Base-by-base conservation (phyloP, 225 moss, liverwort and hornwort species). In the Anthoceros angustus region DNA sequence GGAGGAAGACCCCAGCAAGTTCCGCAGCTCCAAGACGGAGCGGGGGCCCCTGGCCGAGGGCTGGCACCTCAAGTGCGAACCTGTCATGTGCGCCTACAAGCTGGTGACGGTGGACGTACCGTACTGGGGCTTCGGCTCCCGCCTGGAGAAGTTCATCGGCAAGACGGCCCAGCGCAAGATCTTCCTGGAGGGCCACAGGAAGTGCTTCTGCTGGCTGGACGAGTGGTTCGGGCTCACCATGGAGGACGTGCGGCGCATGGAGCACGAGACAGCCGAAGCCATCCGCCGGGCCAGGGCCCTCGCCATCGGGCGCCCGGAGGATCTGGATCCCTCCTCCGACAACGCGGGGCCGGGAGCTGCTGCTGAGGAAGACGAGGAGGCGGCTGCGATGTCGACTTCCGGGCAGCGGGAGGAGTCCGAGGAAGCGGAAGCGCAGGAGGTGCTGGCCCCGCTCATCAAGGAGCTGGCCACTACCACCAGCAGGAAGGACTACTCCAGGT, bases 111-210 rank as follows among this genome's bases (percentile, higher is more conserved):
- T 90, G 63, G 94, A 94, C 80, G 87, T 76, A 23, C 94, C 94
- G 39, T 94, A 94, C 40, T 94, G 94, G 94, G 94, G 94, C 42
- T 94, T 94, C 67, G 90, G 94, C 64, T 90, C 90, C 79, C 84
- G 90, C 71, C 78, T 90, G 84, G 94, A 94, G 65, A 90, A 94
- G 74, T 79, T 43, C 67, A 10, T 65, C 7, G 70, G 68, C 69
- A 18, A 63, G 74, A 80, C 87, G 87, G 87, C 86, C 32, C 86
- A 94, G 77, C 86, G 76, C 66, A 84, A 87, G 43, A 77, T 94
- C 25, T 94, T 94, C 72, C 45, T 77, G 12, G 94, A 90, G 74
- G 86, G 87, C 70, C 84, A 94, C 73, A 90, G 77, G 70, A 86
- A 62, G 39, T 94, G 90, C 72, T 84, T 94, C 72, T 66, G 83